These are phyloP conservation scores for Pittosporum tobira DNA, from an alignment of 129 eudicot genomes.

Conservation along the genomic window DNA sequence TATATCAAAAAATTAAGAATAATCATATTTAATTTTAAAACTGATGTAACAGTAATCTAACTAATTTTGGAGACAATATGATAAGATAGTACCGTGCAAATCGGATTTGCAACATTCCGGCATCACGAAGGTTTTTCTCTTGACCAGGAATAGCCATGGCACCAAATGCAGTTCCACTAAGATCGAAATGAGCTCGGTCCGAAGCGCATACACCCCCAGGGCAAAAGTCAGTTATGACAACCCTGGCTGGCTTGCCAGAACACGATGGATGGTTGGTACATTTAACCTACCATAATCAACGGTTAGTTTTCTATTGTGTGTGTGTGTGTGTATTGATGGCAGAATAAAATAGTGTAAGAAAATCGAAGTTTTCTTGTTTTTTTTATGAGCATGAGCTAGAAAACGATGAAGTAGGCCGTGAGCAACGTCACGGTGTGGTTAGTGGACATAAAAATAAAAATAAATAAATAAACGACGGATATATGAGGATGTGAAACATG, in stretches of 20 bases:
- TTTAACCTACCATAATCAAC: conserved; percentile 36
- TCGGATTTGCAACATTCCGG: conserved; percentile 50
- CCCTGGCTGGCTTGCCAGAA: conserved; percentile 60
- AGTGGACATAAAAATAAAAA: too few species aligned
- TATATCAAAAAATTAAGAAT: too few species aligned
- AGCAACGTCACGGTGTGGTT: neutral
- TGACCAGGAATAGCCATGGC: conserved; percentile 80
- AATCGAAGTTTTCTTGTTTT: neutral
- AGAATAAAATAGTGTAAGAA: conserved; percentile 1
- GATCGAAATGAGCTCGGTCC: conserved; percentile 70
- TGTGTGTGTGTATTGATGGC: too few species aligned
- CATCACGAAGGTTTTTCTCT: conserved; percentile 59
- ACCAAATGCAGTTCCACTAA: conserved; percentile 88
- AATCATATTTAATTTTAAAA: too few species aligned
- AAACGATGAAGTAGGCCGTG: neutral
- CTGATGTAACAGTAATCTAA: too few species aligned
- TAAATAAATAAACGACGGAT: too few species aligned
- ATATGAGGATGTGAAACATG: too few species aligned
- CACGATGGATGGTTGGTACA: conserved; percentile 57
- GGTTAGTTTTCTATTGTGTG: too few species aligned
- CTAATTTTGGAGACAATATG: too few species aligned
- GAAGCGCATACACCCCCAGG: conserved; percentile 62
- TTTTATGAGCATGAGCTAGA: neutral
- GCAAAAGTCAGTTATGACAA: conserved; percentile 74
- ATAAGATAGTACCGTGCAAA: conserved; percentile 73